A percentile compares a stretch with the other conserved stretches of the same genome.
These are phyloP conservation scores for baker's yeast (Saccharomyces cerevisiae) DNA, from an alignment of 805 yeast genomes.

Conservation along the genomic window DNA sequence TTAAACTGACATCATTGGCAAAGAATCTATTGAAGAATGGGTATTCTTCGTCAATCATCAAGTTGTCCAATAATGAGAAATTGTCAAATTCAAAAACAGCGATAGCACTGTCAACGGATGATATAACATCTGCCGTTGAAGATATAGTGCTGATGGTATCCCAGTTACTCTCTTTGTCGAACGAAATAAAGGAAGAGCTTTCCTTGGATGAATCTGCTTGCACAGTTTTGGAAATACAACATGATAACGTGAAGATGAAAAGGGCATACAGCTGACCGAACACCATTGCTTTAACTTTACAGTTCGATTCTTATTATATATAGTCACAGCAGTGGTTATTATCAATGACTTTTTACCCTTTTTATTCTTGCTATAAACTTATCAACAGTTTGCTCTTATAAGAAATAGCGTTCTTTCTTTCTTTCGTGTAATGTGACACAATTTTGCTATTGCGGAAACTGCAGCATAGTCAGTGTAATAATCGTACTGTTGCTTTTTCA, in stretches of 20 bases:
- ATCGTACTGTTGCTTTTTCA: neutral
- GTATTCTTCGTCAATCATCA: neutral
- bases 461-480: neutral
- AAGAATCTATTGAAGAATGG: neutral
- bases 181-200: neutral
- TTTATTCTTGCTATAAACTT: neutral
- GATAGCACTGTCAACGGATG: neutral
- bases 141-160: neutral
- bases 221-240: neutral
- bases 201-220: neutral
- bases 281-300: neutral
- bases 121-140: neutral
- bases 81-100: neutral
- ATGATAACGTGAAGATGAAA: neutral
- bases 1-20: neutral
- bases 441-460: neutral
- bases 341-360: neutral
- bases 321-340: neutral
- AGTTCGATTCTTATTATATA: neutral
- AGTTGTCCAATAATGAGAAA: neutral
- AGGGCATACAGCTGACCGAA: neutral
- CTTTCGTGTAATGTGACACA: neutral
- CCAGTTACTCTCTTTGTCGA: neutral
- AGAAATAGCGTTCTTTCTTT: neutral
- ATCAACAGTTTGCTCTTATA: neutral